Conservation (phyloP, 441 rosid genomes). For the Daphne laureola region DNA sequence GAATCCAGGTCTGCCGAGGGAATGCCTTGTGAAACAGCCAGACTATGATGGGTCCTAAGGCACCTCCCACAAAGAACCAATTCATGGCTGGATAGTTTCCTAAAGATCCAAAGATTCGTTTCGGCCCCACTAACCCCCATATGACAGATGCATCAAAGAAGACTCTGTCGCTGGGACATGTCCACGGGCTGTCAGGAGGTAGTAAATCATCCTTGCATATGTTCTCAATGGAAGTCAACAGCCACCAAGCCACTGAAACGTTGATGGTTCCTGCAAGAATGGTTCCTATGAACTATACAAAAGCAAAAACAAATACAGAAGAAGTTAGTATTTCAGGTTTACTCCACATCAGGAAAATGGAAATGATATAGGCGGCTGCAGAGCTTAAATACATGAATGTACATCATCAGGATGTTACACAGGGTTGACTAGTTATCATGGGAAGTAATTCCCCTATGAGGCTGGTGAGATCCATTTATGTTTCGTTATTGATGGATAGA, state of each 20-base stretch:
- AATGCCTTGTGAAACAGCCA: constrained; percentile 66
- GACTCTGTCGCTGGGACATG: constrained; percentile 73
- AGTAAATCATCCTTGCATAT: constrained; percentile 73
- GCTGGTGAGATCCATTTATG: too few species aligned
- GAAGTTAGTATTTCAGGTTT: constrained; percentile 7
- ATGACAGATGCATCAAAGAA: constrained; percentile 85
- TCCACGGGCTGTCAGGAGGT: constrained; percentile 74
- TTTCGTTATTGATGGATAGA: too few species aligned
- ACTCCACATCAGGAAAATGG: not conserved
- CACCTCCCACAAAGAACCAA: constrained; percentile 81
- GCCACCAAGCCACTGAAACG: constrained; percentile 78
- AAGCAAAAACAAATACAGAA: constrained; percentile 10
- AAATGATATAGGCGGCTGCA: too few species aligned
- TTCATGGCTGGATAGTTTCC: constrained; percentile 68
- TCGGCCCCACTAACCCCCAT: constrained; percentile 87
- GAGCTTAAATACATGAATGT: too few species aligned
- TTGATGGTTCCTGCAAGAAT: constrained; percentile 77
- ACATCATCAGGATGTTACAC: too few species aligned
- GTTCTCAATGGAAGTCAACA: constrained; percentile 50
- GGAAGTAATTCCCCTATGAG: too few species aligned
- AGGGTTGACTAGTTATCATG: too few species aligned
- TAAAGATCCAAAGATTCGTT: constrained; percentile 55
- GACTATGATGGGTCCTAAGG: constrained; percentile 60
- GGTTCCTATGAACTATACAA: constrained; percentile 62
- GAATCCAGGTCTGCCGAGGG: constrained; percentile 72